Base-by-base conservation (phyloP, 208 protist species). In the Leishmania amazonensis region DNA sequence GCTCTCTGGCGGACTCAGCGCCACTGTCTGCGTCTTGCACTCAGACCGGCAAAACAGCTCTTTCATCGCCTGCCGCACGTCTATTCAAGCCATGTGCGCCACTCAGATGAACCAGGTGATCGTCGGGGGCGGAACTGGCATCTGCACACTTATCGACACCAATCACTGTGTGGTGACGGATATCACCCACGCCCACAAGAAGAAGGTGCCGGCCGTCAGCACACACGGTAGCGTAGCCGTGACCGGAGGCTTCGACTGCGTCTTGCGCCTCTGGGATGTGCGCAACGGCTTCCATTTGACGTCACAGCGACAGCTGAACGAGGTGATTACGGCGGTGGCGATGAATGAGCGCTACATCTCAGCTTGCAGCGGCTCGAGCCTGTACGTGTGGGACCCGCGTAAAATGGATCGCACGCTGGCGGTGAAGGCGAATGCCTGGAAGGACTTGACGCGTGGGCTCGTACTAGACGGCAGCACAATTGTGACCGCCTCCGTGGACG, bases 401-500 rank as follows among this genome's bases (percentile, higher is more conserved):
- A 94, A 91, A 47, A 78, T 94, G 83, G 73, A 85, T 51, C 79
- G 76, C 42, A 88, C 93, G 31, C 65, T 96, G 72, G 90, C 93
- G 42, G 82, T 85, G 1, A 94, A 92, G 72, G 78, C 90, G 47
- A 93, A 93, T 60, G 94, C 94, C 28, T 97, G 93, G 94, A 94
- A 94, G 77, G 93, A 95, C 68, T 82, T 97, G 31, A 97, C 94
- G 35, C 90, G 94, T 49, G 94, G 94, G 3, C 85, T 97, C n/a
- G 89, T 95, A 51, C 93, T 97, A 60, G 92, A 95, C 62, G 90
- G 83, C 35, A 91, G 93, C 77, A 81, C 82, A 6, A 88, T 97
- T 53, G 89, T 97, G 40, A 97, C 91, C 31, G 94, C 94, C 15
- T 97, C 94, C 67, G 94, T 95, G 24, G 94, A 97, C 84, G 94